Base-by-base conservation (phyloP, 768 basidiomycete species). In the Boletus pseudo-olivaceus region DNA sequence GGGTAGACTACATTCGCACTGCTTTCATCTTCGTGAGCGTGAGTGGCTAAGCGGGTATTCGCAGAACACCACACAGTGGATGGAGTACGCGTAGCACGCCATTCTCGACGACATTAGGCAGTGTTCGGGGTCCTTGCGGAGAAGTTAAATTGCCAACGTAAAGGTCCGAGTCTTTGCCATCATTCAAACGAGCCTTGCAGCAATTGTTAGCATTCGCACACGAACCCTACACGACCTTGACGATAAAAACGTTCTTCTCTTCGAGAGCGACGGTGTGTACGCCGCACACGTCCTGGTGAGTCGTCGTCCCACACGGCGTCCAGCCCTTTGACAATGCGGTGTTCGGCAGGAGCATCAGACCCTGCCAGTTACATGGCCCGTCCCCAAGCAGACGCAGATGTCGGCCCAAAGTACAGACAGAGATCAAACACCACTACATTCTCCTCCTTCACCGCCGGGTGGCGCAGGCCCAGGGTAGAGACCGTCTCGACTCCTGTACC, bases 341-440 rank as follows among this genome's bases (percentile, higher is more conserved):
- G 40, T 57, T 33, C 54, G 48, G 46, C 50, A 57, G 56, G 48
- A 58, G 20, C 56, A 58, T 54, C 54, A 40, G 32, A 56, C 53
- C 35, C 49, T 51, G 27, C 40, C 53, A 46, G 42, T 59, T 57
- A 56, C 57, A 70, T 70, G 69, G 69, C 69, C 38, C 70, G 62
- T 61, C 50, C 58, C 37, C 72, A 64, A 50, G 40, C 61, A 51
- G 71, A 75, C 63, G 51, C 68, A 55, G 67, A 70, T 55, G 66
- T 62, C 35, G 44, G 49, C 37, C 61, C 63, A 59, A 72, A 64
- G 53, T 33, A 65, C 47, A 69, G 76, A 49, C 75, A 72, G 52
- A 66, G 77, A 47, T 73, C 78, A 17, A 77, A 76, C 56, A 78
- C 78, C 26, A 75, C 69, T 23, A 67, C 72, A 7, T 78, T 79